Evolutionary conservation across 129 eudicot species (phyloP).

Genomic region (Chrysanthemum seticuspe): DNA sequence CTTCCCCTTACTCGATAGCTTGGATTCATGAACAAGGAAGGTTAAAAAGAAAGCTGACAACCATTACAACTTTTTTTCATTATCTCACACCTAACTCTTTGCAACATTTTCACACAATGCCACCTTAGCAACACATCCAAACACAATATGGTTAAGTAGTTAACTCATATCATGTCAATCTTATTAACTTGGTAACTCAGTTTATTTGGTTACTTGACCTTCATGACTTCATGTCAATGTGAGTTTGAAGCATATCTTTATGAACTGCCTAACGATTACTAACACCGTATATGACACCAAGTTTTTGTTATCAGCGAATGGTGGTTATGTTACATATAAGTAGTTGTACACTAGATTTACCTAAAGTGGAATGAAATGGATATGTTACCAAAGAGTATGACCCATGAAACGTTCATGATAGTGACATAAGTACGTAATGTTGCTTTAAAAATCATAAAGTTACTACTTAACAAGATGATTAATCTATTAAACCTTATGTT

Average conservation of each 20-base stretch:
- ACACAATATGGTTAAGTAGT: not conserved
- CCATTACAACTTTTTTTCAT: constrained; percentile 18
- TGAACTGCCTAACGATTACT: no score
- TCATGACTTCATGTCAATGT: no score
- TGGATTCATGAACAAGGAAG: constrained; percentile 29
- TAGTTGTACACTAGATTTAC: not conserved
- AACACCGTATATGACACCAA: no score
- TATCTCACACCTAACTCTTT: constrained; percentile 28
- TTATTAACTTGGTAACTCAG: no score
- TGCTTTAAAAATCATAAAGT: constrained; percentile 19
- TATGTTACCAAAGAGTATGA: constrained; percentile 22
- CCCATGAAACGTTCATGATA: constrained; percentile 5
- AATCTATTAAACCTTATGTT: constrained; percentile 9
- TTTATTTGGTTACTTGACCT: no score
- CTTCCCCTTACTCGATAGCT: not conserved
- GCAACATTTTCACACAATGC: constrained; percentile 29
- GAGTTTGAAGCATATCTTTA: no score
- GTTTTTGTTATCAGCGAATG: not conserved
- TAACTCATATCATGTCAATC: not conserved
- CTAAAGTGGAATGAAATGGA: constrained; percentile 12
- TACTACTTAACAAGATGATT: constrained; percentile 19
- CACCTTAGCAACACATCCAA: constrained; percentile 11
- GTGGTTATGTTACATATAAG: not conserved
- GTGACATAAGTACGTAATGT: constrained; percentile 9
- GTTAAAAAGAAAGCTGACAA: constrained; percentile 23